Conservation (phyloP, 225 moss, liverwort and hornwort genomes). For the Takakia lepidozioides region DNA sequence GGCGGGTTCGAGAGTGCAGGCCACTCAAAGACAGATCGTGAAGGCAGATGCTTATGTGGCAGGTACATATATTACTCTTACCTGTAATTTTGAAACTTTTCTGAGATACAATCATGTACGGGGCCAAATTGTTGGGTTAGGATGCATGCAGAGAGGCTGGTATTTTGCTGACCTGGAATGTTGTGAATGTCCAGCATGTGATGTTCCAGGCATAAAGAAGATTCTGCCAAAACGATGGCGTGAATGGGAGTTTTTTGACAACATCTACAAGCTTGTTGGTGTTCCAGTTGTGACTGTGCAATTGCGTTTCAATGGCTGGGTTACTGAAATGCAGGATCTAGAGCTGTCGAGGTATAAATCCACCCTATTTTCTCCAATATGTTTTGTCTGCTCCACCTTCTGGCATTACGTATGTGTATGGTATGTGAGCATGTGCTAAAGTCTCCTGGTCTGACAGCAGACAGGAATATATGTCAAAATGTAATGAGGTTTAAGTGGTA, state of each 20-base stretch:
- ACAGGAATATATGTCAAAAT: too few relatives aligned
- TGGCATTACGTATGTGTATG: too few relatives aligned
- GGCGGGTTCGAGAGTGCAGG: too few relatives aligned
- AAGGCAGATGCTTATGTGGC: constrained; percentile 92
- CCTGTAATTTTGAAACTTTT: too few relatives aligned
- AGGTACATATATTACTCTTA: too few relatives aligned
- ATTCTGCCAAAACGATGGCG: constrained; percentile 76
- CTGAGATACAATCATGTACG: too few relatives aligned
- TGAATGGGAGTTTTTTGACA: constrained; percentile 72
- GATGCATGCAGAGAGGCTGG: neutral
- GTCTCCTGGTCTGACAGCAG: too few relatives aligned
- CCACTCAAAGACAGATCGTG: constrained; percentile 61
- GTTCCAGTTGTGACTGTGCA: constrained; percentile 96
- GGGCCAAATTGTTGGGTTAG: too few relatives aligned
- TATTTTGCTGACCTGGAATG: neutral
- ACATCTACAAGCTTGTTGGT: constrained; percentile 89
- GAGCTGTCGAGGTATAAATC: constrained; percentile 77
- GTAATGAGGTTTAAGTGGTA: too few relatives aligned
- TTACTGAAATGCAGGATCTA: constrained; percentile 91
- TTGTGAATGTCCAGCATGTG: constrained; percentile 50
- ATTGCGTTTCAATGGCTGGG: constrained; percentile 93
- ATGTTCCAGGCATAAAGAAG: constrained; percentile 89
- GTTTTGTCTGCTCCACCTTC: too few relatives aligned
- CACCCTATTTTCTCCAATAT: too few relatives aligned
- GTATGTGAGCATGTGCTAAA: too few relatives aligned